Conservation (phyloP, 2,329 filamentous ascomycete species). For the Apiospora pterosperma region DNA sequence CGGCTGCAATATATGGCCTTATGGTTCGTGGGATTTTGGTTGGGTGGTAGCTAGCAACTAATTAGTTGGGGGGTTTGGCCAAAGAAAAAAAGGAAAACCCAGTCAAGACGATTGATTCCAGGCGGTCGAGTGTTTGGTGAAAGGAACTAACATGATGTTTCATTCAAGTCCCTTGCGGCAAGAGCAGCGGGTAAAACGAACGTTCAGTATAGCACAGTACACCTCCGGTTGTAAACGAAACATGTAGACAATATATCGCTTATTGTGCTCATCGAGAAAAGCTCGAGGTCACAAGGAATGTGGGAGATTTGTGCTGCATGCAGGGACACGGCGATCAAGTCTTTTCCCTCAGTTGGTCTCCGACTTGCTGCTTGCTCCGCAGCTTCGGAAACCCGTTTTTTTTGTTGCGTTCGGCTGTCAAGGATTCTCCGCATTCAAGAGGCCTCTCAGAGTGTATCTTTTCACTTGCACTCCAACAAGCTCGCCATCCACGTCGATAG, state of each 20-base stretch:
- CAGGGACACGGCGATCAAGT: slow-evolving; percentile 14
- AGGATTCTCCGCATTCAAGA: background rate
- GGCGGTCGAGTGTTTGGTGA: background rate
- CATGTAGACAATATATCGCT: background rate
- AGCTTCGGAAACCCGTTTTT: background rate
- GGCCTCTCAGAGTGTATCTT: background rate
- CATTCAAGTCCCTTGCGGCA: background rate
- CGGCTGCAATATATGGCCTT: background rate
- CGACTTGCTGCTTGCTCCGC: background rate
- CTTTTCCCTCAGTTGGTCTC: background rate
- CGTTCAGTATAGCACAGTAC: background rate
- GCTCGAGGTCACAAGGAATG: slow-evolving; percentile 3
- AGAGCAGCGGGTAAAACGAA: background rate
- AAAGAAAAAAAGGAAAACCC: background rate
- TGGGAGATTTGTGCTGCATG: slow-evolving; percentile 13
- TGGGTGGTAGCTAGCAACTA: background rate
- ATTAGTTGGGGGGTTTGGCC: background rate
- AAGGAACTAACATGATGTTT: background rate
- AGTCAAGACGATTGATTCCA: background rate
- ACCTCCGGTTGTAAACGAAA: background rate
- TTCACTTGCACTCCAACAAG: background rate
- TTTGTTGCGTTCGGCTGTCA: background rate
- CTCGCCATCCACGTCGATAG: background rate
- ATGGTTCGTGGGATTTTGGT: background rate
- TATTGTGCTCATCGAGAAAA: background rate